Base-by-base conservation (phyloP, 306 rosid genomes). In the Parietaria judaica region DNA sequence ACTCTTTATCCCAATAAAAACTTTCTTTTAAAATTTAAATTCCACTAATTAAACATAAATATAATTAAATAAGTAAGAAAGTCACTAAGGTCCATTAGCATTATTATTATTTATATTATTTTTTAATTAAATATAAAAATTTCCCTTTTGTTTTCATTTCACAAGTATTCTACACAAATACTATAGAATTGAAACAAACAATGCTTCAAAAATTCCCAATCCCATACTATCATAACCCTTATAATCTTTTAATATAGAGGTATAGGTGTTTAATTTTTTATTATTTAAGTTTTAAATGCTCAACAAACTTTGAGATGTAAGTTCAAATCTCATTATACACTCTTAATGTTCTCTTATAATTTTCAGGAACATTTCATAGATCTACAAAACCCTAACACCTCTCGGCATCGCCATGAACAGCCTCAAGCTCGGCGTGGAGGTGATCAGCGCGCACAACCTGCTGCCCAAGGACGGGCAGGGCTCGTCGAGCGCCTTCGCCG, bases 401-500 rank as follows among this genome's bases (percentile, higher is more conserved):
- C 6, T 1, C 41, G 45, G 31, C 15, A 51, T 55, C 56, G 56
- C 36, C 0, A 78, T 84, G 89, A 80, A 79, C 72, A 84, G 84
- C 76, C 82, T 89, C 14, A 89, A 86, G 85, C 78, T 89, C 45
- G 95, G 95, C 45, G 85, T 86, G 49, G 95, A 86, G 23, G 81
- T 86, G 68, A 77, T 84, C 34, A 56, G 97, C 54, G 95, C 97
- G 39, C 97, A 89, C 78, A 86, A 89, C 72, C 87, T 89, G 6
- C 68, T 86, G 52, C 95, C 97, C 5, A 89, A 84, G 74, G 97
- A 86, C 72, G 95, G 92, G 35, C 73, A 75, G 65, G 95, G 97
- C 46, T 86, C 97, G 12, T 86, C 95, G 1, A 84, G 60, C 74
- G 81, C 97, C 61, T 84, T 70, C 63, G 92, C 78, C 48, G 95